A percentile compares a stretch with the other conserved stretches of the same genome.
Evolutionary conservation across 768 basidiomycete genomes (phyloP).

Genomic region (Polyporus arcularius): DNA sequence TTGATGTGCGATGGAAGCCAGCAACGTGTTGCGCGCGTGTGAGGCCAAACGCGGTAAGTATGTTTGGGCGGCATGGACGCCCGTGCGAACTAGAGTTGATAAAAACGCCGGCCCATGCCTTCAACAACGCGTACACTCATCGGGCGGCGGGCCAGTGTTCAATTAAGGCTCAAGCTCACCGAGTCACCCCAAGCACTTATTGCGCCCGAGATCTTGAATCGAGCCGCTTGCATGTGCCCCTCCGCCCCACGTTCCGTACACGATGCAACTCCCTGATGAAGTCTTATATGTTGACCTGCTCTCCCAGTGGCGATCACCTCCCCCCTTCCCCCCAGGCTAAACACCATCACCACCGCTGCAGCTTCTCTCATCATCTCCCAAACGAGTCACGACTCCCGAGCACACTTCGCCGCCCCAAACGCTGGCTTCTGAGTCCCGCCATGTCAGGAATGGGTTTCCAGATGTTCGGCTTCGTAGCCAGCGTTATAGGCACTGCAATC

Average conservation of each 20-base stretch:
- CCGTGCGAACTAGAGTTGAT: not conserved
- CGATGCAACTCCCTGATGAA: not conserved
- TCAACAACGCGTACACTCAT: not conserved
- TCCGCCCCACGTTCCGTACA: not conserved
- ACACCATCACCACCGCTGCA: constrained; percentile 9
- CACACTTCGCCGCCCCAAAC: constrained; percentile 14
- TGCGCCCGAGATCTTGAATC: not conserved
- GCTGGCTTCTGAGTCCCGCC: constrained; percentile 1
- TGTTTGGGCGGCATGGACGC: not conserved
- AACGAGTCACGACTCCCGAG: constrained; percentile 18
- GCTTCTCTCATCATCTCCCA: too few species aligned
- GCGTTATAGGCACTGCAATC: not conserved
- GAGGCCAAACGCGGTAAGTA: not conserved
- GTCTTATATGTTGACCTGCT: not conserved
- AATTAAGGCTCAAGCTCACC: not conserved
- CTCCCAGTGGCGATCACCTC: not conserved
- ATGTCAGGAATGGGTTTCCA: not conserved
- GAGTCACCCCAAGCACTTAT: not conserved
- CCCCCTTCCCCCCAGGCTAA: constrained; percentile 11
- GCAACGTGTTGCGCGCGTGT: not conserved
- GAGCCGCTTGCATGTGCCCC: not conserved
- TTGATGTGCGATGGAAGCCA: not conserved
- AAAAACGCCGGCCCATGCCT: not conserved
- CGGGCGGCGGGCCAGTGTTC: not conserved
- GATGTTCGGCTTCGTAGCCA: not conserved